Percentiles rank a stretch among this genome's conserved stretches.
phyloP scores from a whole-genome alignment of 2,329 filamentous ascomycete species.

The Aspergillus awamori region DNA sequence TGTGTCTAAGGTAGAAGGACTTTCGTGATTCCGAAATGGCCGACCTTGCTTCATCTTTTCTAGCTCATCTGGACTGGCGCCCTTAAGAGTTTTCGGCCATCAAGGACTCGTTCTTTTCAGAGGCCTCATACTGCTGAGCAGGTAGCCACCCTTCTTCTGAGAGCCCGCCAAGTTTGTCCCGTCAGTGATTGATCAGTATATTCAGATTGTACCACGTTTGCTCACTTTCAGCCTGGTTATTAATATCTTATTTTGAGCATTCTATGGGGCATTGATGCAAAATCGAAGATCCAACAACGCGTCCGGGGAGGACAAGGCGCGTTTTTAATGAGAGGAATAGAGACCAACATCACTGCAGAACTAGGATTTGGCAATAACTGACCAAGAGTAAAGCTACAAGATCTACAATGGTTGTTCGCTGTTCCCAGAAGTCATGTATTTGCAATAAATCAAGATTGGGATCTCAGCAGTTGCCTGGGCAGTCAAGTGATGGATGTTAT shows the following conservation, averaged over 20 bases:
- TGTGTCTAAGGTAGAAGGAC: too few relatives aligned
- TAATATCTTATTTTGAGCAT: slow-evolving; percentile 19
- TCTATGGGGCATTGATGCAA: slow-evolving; percentile 17
- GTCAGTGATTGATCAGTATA: slow-evolving; percentile 23
- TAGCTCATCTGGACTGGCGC: slow-evolving; percentile 15
- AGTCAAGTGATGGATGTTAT: too few relatives aligned
- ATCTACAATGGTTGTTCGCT: too few relatives aligned
- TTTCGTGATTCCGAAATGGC: slow-evolving; percentile 21
- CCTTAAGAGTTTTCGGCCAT: slow-evolving; percentile 13
- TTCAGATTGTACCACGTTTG: slow-evolving; percentile 26
- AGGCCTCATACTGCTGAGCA: slow-evolving; percentile 12
- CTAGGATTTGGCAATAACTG: too few relatives aligned
- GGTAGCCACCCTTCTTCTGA: slow-evolving; percentile 25
- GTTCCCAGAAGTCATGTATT: too few relatives aligned
- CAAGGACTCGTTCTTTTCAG: slow-evolving; percentile 13
- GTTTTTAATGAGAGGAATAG: too few relatives aligned
- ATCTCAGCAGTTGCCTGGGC: too few relatives aligned
- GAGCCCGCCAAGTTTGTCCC: slow-evolving; percentile 21
- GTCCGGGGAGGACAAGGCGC: too few relatives aligned
- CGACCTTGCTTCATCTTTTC: slow-evolving; percentile 13
- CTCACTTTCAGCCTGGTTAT: slow-evolving; percentile 22
- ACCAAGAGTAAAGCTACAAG: too few relatives aligned
- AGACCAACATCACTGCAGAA: too few relatives aligned
- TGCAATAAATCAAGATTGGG: too few relatives aligned
- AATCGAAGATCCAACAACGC: too few relatives aligned